These are phyloP conservation scores for Citrullus mucosospermus DNA, from an alignment of 306 rosid genomes.

Conservation along the genomic window DNA sequence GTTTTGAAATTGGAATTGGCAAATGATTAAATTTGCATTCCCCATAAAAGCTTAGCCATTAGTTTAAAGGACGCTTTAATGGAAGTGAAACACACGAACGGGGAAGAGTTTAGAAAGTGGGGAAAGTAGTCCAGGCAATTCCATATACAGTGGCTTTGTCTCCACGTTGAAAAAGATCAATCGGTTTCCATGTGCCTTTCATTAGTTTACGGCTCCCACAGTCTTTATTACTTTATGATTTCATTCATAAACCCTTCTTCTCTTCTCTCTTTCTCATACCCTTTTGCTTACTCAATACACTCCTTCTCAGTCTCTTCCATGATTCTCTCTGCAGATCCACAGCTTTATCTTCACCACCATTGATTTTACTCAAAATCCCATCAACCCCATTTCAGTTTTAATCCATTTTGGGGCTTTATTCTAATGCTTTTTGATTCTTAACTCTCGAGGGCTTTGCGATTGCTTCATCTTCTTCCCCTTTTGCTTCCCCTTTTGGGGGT, in stretches of 20 bases:
- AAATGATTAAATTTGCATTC: neutral
- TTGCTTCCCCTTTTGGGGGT: slow-evolving; percentile 20
- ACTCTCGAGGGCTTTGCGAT: slow-evolving; percentile 14
- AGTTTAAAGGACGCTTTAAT: neutral
- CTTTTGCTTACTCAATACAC: slow-evolving; percentile 2
- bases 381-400: slow-evolving; percentile 12
- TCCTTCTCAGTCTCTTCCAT: slow-evolving; percentile 25
- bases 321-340: slow-evolving; percentile 48
- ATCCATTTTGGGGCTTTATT: slow-evolving; percentile 13
- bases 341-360: slow-evolving; percentile 12
- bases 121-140: slow-evolving; percentile 10
- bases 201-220: slow-evolving; percentile 44
- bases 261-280: neutral
- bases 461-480: slow-evolving; percentile 23
- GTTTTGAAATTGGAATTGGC: neutral
- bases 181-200: slow-evolving; percentile 54
- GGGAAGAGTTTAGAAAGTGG: neutral
- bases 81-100: slow-evolving; percentile 5
- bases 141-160: slow-evolving; percentile 18
- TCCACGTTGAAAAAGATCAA: slow-evolving; percentile 34
- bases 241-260: neutral
- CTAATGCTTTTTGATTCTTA: neutral
- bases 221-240: slow-evolving; percentile 10
- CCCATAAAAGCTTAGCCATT: neutral
- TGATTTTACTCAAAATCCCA: slow-evolving; percentile 16